Evolutionary conservation across 2,329 filamentous ascomycete genomes (phyloP).

Genomic region (Xylariales sp.): DNA sequence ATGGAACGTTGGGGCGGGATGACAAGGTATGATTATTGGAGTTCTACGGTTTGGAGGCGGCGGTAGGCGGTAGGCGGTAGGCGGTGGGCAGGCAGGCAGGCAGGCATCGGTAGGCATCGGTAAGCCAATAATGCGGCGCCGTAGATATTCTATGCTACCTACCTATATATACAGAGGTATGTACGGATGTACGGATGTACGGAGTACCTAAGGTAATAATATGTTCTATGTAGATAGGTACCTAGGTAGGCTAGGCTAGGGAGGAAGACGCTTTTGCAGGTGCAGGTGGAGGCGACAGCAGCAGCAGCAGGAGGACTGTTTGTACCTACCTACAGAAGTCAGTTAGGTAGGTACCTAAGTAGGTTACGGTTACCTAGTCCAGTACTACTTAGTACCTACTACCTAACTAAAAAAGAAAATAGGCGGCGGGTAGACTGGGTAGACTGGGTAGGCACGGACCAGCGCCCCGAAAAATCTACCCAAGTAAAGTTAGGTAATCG

Average conservation of each 20-base stretch:
- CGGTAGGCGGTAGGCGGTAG: too few relatives aligned
- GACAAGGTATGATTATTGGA: not conserved
- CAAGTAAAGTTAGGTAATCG: conserved; percentile 1
- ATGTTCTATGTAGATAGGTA: too few relatives aligned
- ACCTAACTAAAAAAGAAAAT: not conserved
- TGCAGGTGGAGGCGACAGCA: too few relatives aligned
- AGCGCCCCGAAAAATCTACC: conserved; percentile 1
- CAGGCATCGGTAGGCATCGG: conserved; percentile 8
- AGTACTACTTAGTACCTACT: too few relatives aligned
- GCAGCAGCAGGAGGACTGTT: too few relatives aligned
- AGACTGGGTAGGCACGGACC: conserved; percentile 24
- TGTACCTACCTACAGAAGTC: too few relatives aligned
- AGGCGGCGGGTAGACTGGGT: not conserved
- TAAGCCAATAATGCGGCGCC: conserved; percentile 23
- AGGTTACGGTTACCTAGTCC: too few relatives aligned
- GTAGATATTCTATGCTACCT: conserved; percentile 3
- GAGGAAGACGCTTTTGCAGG: too few relatives aligned
- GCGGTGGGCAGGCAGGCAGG: too few relatives aligned
- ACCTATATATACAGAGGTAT: not conserved
- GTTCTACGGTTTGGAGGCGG: not conserved
- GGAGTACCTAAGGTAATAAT: too few relatives aligned
- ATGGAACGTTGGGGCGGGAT: conserved; percentile 10
- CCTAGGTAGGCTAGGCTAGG: too few relatives aligned
- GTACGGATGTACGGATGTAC: not conserved
- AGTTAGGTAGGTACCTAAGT: too few relatives aligned